A percentile compares a stretch with the other conserved stretches of the same genome.
phyloP scores from a whole-genome alignment of 2,329 filamentous ascomycete species.

The Epichloe sibirici region DNA sequence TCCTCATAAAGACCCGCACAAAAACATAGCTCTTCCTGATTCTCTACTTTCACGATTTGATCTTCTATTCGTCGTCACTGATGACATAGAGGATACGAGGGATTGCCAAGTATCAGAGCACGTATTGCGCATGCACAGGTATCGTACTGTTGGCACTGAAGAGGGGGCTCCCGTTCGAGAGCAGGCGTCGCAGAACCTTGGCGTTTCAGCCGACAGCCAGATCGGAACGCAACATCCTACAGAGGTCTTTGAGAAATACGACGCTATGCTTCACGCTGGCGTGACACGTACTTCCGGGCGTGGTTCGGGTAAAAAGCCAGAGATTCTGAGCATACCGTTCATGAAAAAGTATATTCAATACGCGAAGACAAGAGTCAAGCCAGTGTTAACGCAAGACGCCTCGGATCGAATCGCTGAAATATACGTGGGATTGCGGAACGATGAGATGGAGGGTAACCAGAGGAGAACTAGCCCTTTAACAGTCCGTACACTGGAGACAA shows the following conservation, averaged over 20 bases:
- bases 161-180: constrained; percentile 92
- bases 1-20: constrained; percentile 95
- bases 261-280: constrained; percentile 88
- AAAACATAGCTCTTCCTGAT: constrained; percentile 94
- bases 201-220: constrained; percentile 73
- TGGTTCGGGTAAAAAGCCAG: constrained; percentile 62
- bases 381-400: constrained; percentile 78
- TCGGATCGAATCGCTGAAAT: constrained; percentile 84
- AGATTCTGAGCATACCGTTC: constrained; percentile 91
- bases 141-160: constrained; percentile 82
- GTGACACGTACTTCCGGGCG: constrained; percentile 66
- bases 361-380: constrained; percentile 83
- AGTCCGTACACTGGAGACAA: constrained; percentile 88
- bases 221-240: constrained; percentile 62
- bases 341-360: constrained; percentile 99
- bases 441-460: constrained; percentile 90
- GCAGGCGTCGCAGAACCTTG: constrained; percentile 68
- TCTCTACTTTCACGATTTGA: constrained; percentile 97
- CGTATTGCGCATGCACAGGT: constrained; percentile 92
- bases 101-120: constrained; percentile 92
- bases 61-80: constrained; percentile 91
- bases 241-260: constrained; percentile 92
- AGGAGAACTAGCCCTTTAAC: constrained; percentile 90
- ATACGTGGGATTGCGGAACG: constrained; percentile 87
- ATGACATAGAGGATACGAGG: constrained; percentile 90